Evolutionary conservation across 495 filamentous ascomycete species (phyloP), one percentile per base, ranked within the genome.

Genomic region (Penicillium paxilli): DNA sequence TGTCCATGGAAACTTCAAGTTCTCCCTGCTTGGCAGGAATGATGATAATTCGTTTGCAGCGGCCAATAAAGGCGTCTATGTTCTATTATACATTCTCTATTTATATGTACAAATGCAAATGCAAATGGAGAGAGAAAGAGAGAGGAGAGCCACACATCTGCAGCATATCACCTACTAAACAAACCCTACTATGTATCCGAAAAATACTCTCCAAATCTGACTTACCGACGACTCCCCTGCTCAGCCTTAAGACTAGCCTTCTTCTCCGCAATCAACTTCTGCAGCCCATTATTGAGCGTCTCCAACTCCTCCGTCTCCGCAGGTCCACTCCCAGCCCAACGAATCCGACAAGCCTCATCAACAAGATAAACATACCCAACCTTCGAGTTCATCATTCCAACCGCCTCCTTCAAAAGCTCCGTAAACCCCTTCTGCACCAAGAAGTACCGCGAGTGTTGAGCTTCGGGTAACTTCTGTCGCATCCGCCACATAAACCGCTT

Each of bases 301-400:
- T 87, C 83, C 66, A 79, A 80, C 77, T 98, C 94, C 17, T 76
- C 79, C 4, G 70, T 76, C 41, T 85, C 79, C 12, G 89, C 87
- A 33, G 76, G 68, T n/a, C 91, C 94, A 69, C 91, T 92, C 3
- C 89, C 94, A 0, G 93, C 94, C 94, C 94, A 99, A 28, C 94
- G 82, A 54, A 99, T 97, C 72, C 81, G 87, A 72, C 90, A 95
- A 42, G 91, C 73, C 59, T 83, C 76, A 73, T 99, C 94, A 52
- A 99, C 70, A 50, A 99, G 77, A 73, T 96, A 99, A 22, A 91
- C 89, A 76, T 97, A 97, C 11, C 95, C 95, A 10, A 96, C 92
- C 73, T 89, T 91, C 35, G 79, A 81, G 71, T 98, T 99, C 67
- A 90, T 67, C 64, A 94, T 72, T 3, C 91, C 92, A 57, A 98